These are phyloP conservation scores for Fusarium metavorans DNA, from an alignment of 2,329 filamentous ascomycete species.

Conservation along the genomic window DNA sequence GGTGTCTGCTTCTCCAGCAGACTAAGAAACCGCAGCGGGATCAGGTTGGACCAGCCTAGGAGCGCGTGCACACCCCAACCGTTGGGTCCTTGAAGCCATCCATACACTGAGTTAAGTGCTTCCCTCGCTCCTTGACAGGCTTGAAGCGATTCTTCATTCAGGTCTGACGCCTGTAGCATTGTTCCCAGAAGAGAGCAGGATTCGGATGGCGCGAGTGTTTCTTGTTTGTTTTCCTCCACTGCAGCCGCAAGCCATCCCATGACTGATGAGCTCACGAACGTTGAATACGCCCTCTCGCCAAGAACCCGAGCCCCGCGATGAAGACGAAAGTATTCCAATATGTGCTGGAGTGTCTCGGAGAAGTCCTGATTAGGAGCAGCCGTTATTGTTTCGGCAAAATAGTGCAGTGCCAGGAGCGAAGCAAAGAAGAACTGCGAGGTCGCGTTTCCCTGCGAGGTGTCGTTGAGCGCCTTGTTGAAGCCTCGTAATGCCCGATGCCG, in stretches of 20 bases:
- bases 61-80: slow-evolving; percentile 8
- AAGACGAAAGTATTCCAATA: slow-evolving; percentile 16
- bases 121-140: background rate
- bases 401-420: slow-evolving; percentile 15
- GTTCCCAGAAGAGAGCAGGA: background rate
- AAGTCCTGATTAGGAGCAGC: background rate
- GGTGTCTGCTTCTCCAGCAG: slow-evolving; percentile 15
- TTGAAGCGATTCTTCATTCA: background rate
- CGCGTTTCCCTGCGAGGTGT: slow-evolving; percentile 7
- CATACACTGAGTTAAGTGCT: background rate
- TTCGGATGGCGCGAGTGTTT: background rate
- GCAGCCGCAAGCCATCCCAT: background rate
- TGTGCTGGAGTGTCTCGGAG: background rate
- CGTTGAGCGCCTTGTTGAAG: slow-evolving; percentile 15
- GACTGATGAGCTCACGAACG: background rate
- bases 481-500: slow-evolving; percentile 9
- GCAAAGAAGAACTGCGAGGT: slow-evolving; percentile 22
- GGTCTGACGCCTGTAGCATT: slow-evolving; percentile 9
- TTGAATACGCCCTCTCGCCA: background rate
- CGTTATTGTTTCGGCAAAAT: slow-evolving; percentile 15
- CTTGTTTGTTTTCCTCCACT: background rate
- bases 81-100: background rate
- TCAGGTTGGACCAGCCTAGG: slow-evolving; percentile 6
- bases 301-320: slow-evolving; percentile 12
- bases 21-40: slow-evolving; percentile 4